These are phyloP conservation scores for Onygena corvina DNA, from an alignment of 2,329 filamentous ascomycete species.

Conservation along the genomic window DNA sequence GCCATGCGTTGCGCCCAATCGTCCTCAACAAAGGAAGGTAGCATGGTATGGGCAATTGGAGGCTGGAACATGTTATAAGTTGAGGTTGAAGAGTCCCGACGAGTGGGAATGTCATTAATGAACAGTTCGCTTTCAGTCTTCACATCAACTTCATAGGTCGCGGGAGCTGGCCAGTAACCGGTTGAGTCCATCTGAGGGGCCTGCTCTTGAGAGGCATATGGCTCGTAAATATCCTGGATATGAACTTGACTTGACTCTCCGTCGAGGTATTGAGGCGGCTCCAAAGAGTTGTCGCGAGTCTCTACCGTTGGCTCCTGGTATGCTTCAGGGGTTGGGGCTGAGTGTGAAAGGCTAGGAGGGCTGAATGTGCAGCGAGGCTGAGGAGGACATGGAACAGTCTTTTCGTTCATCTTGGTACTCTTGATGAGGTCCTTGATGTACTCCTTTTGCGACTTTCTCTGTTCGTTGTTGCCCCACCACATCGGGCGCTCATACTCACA, in stretches of 20 bases:
- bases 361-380: conserved; percentile 39
- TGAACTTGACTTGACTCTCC: conserved; percentile 58
- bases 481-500: conserved; percentile 95
- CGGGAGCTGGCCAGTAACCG: conserved; percentile 49
- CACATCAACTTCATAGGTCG: conserved; percentile 87
- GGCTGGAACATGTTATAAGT: conserved; percentile 89
- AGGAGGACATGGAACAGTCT: conserved; percentile 47
- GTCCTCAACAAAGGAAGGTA: conserved; percentile 51
- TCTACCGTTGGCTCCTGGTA: conserved; percentile 61
- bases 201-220: conserved; percentile 32
- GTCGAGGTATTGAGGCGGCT: conserved; percentile 59
- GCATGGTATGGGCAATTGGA: conserved; percentile 54
- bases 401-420: conserved; percentile 86
- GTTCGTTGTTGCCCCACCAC: conserved; percentile 95
- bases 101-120: conserved; percentile 76
- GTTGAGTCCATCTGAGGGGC: conserved; percentile 46
- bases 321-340: conserved; percentile 66
- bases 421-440: conserved; percentile 96
- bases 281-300: conserved; percentile 64
- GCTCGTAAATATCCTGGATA: conserved; percentile 35
- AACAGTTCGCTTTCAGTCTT: conserved; percentile 92
- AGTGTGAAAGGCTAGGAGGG: conserved; percentile 68
- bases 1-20: conserved; percentile 63
- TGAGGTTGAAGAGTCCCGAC: conserved; percentile 75
- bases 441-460: conserved; percentile 78